Evolutionary conservation across 1,139 yeast genomes (phyloP).

Genomic region (Wickerhamomyces sp.): DNA sequence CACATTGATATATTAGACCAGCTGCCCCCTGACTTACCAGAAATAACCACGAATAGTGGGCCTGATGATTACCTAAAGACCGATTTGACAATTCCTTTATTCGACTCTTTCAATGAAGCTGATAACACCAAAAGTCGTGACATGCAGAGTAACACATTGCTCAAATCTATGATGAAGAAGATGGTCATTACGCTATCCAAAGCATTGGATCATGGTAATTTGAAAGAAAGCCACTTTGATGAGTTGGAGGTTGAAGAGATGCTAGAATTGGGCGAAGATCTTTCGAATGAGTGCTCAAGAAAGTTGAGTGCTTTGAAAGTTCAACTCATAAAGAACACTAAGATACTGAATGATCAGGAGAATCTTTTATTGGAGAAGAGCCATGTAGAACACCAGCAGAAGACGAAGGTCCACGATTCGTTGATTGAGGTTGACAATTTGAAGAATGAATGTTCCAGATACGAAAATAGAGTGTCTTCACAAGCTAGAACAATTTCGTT

Average conservation of each 20-base stretch:
- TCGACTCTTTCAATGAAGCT: background rate
- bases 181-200: background rate
- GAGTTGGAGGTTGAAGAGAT: slow-evolving; percentile 1
- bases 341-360: slow-evolving; percentile 5
- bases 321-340: slow-evolving; percentile 6
- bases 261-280: background rate
- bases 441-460: slow-evolving; percentile 1
- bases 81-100: background rate
- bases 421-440: background rate
- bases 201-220: background rate
- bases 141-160: background rate
- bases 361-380: background rate
- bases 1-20: slow-evolving; percentile 18
- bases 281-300: background rate
- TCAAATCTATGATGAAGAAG: background rate
- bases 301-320: slow-evolving; percentile 1
- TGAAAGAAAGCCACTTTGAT: background rate
- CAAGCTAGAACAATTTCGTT: slow-evolving; percentile 1
- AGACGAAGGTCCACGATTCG: background rate
- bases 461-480: slow-evolving; percentile 1
- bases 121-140: background rate
- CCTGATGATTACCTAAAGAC: background rate
- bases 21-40: slow-evolving; percentile 14
- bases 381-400: background rate
- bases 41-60: background rate